phyloP scores from a whole-genome alignment of 2,329 filamentous ascomycete species.

The Calonectria honghensis region DNA sequence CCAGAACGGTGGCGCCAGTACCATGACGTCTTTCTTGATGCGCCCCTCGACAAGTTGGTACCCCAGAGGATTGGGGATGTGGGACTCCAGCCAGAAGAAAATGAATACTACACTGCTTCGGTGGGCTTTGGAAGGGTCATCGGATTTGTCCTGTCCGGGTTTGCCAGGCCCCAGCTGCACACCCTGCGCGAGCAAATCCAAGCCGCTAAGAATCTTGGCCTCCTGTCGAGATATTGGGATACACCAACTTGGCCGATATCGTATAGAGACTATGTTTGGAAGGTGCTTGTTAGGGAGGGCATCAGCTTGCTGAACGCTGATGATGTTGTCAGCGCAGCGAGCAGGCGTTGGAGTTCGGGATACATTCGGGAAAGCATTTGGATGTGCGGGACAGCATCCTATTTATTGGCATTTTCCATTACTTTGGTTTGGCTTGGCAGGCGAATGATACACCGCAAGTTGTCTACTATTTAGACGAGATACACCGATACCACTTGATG shows the following conservation, averaged over 20 bases:
- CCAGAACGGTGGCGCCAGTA: slow-evolving; percentile 39
- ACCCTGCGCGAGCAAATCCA: slow-evolving; percentile 66
- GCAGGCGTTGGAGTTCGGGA: slow-evolving; percentile 45
- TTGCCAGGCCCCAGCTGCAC: slow-evolving; percentile 64
- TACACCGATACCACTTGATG: background rate
- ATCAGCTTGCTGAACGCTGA: slow-evolving; percentile 78
- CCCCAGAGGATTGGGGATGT: background rate
- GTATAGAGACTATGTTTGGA: slow-evolving; percentile 75
- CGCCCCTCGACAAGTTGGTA: slow-evolving; percentile 69
- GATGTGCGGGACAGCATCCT: slow-evolving; percentile 48
- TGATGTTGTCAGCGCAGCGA: slow-evolving; percentile 68
- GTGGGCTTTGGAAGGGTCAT: slow-evolving; percentile 72
- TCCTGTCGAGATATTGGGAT: slow-evolving; percentile 78
- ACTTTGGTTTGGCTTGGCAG: slow-evolving; percentile 44
- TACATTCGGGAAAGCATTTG: slow-evolving; percentile 47
- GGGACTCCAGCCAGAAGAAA: slow-evolving; percentile 44
- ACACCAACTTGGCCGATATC: slow-evolving; percentile 75
- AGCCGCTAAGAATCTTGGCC: slow-evolving; percentile 69
- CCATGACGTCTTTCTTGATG: slow-evolving; percentile 80
- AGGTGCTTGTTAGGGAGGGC: slow-evolving; percentile 70
- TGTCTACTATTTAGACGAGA: background rate
- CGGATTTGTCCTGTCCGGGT: slow-evolving; percentile 64
- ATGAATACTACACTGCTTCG: slow-evolving; percentile 80
- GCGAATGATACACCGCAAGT: slow-evolving; percentile 31
- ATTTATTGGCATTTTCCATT: slow-evolving; percentile 43